These are phyloP conservation scores for Pholiota microspora DNA, from an alignment of 768 basidiomycete genomes.

Conservation along the genomic window DNA sequence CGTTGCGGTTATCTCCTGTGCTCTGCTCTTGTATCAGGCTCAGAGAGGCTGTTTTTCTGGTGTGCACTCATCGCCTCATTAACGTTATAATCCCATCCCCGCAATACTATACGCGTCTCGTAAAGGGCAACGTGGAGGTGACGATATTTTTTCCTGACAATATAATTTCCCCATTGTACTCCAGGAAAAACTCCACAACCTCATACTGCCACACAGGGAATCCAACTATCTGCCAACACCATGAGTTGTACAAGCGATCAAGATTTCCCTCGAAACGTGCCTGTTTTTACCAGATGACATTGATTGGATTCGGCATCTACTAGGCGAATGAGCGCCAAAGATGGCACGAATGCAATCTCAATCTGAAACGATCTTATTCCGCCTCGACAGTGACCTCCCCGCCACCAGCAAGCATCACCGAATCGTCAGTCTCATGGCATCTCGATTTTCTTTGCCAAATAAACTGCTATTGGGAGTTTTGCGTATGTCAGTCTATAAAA, in stretches of 20 bases:
- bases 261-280: conserved; percentile 7
- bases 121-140: not conserved
- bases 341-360: not conserved
- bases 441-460: conserved; percentile 1
- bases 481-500: conserved; percentile 3
- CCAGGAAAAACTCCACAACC: not conserved
- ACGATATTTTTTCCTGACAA: not conserved
- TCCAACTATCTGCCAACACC: not conserved
- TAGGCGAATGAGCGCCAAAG: conserved; percentile 1
- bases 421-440: not conserved
- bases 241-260: not conserved
- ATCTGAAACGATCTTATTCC: conserved; percentile 3
- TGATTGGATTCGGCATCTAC: conserved; percentile 5
- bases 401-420: conserved; percentile 1
- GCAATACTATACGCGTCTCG: not conserved
- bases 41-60: not conserved
- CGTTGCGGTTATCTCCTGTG: not conserved
- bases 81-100: not conserved
- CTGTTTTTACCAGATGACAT: not conserved
- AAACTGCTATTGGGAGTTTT: not conserved
- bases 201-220: not conserved
- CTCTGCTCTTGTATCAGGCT: not conserved
- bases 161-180: not conserved
- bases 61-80: not conserved
- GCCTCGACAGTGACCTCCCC: conserved; percentile 6